Base-by-base conservation (phyloP, 176 grass and related monocot genomes). In the Aegilops sharonensis region DNA sequence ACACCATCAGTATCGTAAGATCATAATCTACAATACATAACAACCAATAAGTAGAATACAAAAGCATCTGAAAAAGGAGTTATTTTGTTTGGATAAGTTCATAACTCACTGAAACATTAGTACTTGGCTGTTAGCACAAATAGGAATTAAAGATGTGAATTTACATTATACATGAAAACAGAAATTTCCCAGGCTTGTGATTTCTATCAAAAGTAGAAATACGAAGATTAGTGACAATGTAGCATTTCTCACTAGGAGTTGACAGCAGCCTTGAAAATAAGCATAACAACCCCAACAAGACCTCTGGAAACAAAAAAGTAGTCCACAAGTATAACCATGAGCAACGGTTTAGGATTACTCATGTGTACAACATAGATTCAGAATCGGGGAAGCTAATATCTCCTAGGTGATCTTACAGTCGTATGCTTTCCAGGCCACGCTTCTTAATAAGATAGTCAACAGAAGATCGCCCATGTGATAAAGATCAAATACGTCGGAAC, bases 1-100 rank as follows among this genome's bases (percentile, higher is more conserved):
- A 39, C 23, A 82, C 6, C 4, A 9, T 88, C 64, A 91, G 31
- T 78, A 72, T 14, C 47, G 24, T 13, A 32, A 52, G 31, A 69
- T 37, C 36, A 78, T 12, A 82, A 87, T 72, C 21, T 15, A 75
- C 9, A 81, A 34, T 6, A 39, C 23, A 85, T 30, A 78, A 37
- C 8, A 57, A 57, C 24, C 45, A 37, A 65, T 45, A 37, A 20
- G 8, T 36, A 85, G 61, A 85, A 78, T n/a, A 56, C 40, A 78
- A 60, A 59, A 59, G 18, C 18, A 50, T 65, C 10, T 3, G 9
- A 64, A 43, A 15, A 64, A 67, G 34, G 47, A 68, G 43, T 68
- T 10, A 35, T 39, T 50, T 39, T 86, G 37, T 37, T 70, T 5
- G 11, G 27, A 10, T 76, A 60, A 50, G 80, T 27, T 68, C 25